Percentiles rank a stretch among this genome's conserved stretches.
These are phyloP conservation scores for Mychonastes homosphaera DNA, from an alignment of 139 green algal species.

Conservation along the genomic window DNA sequence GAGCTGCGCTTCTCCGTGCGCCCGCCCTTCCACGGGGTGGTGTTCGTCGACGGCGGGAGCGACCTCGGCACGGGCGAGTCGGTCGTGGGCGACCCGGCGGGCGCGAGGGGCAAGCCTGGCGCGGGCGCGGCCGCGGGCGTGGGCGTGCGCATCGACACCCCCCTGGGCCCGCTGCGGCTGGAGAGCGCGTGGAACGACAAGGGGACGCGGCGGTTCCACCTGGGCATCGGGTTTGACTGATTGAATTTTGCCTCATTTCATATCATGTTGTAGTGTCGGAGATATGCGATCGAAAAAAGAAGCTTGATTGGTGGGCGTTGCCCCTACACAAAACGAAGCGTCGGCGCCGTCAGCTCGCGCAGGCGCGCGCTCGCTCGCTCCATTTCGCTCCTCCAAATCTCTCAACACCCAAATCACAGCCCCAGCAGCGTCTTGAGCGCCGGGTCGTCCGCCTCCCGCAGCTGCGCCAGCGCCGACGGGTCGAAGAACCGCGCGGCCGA, in stretches of 20 bases:
- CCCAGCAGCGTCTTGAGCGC: too few species aligned
- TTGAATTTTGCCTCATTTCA: background rate
- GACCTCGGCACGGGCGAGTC: slow-evolving; percentile 77
- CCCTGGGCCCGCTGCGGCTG: slow-evolving; percentile 83
- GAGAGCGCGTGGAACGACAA: slow-evolving; percentile 92
- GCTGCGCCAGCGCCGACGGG: slow-evolving; percentile 87
- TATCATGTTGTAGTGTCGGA: too few species aligned
- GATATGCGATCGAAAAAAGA: too few species aligned
- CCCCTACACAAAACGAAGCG: too few species aligned
- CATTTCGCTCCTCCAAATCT: too few species aligned
- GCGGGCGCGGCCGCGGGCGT: slow-evolving; percentile 33
- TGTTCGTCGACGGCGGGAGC: slow-evolving; percentile 85
- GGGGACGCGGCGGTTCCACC: slow-evolving; percentile 71
- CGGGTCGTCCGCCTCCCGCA: too few species aligned
- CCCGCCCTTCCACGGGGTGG: slow-evolving; percentile 48
- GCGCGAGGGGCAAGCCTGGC: slow-evolving; percentile 72
- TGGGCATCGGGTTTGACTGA: slow-evolving; percentile 73
- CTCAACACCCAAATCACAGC: too few species aligned
- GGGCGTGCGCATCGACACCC: slow-evolving; percentile 77
- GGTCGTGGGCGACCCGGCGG: slow-evolving; percentile 83
- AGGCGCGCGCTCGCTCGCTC: too few species aligned
- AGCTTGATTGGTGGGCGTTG: too few species aligned
- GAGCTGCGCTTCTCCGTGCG: slow-evolving; percentile 56
- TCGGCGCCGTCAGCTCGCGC: too few species aligned
- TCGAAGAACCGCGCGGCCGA: slow-evolving; percentile 95